Evolutionary conservation across 2,329 filamentous ascomycete genomes (phyloP).

Genomic region (Aspergillus japonicus): DNA sequence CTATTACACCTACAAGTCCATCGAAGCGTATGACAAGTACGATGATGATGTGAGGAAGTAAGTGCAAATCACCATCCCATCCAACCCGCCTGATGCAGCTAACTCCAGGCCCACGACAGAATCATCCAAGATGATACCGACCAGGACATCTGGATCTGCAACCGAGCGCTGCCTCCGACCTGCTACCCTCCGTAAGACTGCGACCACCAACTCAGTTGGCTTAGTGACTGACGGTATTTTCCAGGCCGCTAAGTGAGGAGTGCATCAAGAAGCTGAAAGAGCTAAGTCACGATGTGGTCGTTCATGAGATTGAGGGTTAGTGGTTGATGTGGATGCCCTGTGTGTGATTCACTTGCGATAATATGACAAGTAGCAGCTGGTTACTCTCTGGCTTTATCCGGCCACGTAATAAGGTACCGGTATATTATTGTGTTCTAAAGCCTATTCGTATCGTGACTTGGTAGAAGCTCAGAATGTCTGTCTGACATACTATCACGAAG

Average conservation of each 20-base stretch:
- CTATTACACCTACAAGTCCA: background rate
- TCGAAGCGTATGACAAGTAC: background rate
- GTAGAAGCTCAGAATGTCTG: too few species aligned
- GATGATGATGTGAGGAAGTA: background rate
- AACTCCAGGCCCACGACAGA: background rate
- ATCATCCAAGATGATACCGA: background rate
- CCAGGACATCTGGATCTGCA: background rate
- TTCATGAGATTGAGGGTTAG: too few species aligned
- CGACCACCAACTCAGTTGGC: background rate
- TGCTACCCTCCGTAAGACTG: conserved; percentile 4
- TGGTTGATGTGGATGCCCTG: too few species aligned
- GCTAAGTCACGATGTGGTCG: background rate
- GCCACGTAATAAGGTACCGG: too few species aligned
- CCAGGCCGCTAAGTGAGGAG: background rate
- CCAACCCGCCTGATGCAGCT: background rate
- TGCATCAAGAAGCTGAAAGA: background rate
- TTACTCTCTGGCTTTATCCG: too few species aligned
- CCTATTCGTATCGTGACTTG: too few species aligned
- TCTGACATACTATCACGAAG: too few species aligned
- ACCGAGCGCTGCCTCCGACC: background rate
- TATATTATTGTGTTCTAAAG: too few species aligned
- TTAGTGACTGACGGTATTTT: background rate
- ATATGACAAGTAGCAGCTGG: too few species aligned
- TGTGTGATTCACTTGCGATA: too few species aligned
- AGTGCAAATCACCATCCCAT: background rate